Percentiles rank a stretch among this genome's conserved stretches.
Evolutionary conservation across 805 yeast genomes (phyloP).

Genomic region (Cyberlindnera saturnus): DNA sequence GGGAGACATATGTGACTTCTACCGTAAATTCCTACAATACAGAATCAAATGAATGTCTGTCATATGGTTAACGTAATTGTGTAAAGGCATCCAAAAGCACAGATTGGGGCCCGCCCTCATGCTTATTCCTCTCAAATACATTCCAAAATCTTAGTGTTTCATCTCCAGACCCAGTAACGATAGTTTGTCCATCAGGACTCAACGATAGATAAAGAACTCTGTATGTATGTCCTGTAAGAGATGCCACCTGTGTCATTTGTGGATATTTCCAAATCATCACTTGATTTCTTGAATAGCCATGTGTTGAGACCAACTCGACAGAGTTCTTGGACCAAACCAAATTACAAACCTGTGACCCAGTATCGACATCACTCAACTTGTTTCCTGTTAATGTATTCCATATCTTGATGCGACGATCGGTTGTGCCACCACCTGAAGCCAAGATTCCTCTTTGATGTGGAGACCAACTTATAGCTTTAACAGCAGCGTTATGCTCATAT

Average conservation of each 20-base stretch:
- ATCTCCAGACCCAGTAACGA: constrained; percentile 98
- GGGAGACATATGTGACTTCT: not conserved
- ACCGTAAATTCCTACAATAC: no score
- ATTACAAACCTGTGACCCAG: constrained; percentile 96
- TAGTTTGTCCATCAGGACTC: constrained; percentile 94
- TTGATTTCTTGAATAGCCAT: constrained; percentile 89
- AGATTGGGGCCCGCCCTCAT: constrained; percentile 52
- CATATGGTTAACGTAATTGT: constrained; percentile 47
- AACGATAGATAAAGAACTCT: constrained; percentile 84
- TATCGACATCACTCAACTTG: constrained; percentile 73
- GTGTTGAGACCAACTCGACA: constrained; percentile 89
- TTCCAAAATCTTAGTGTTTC: constrained; percentile 96
- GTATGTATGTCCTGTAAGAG: constrained; percentile 89
- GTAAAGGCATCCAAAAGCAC: constrained; percentile 68
- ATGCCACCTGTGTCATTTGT: constrained; percentile 85
- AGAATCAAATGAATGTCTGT: not conserved
- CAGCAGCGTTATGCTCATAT: constrained; percentile 91
- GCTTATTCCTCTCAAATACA: constrained; percentile 73
- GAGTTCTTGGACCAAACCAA: constrained; percentile 89
- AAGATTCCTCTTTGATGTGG: constrained; percentile 93
- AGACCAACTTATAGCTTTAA: constrained; percentile 95
- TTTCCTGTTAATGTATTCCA: constrained; percentile 88
- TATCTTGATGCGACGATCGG: constrained; percentile 81
- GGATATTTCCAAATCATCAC: constrained; percentile 93
- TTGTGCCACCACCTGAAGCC: constrained; percentile 97